Conservation (phyloP, 345 rosid genomes). For the Salix koriyanagi region DNA sequence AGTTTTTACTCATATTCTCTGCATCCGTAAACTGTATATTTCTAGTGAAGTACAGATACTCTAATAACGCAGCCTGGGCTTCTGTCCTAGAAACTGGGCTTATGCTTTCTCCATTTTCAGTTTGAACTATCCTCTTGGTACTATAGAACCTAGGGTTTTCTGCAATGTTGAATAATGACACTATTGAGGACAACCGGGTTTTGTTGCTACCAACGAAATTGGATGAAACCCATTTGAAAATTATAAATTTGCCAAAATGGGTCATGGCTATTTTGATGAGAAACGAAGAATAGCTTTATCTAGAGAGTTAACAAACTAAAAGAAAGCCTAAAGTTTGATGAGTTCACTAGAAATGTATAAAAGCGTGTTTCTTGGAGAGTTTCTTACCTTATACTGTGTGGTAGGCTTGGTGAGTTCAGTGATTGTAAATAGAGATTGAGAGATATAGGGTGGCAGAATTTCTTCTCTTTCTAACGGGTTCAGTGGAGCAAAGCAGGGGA, state of each 20-base stretch:
- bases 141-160: slow-evolving; percentile 45
- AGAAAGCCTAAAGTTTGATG: too few relatives aligned
- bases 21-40: slow-evolving; percentile 54
- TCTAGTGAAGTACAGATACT: slow-evolving; percentile 64
- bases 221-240: slow-evolving; percentile 47
- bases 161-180: slow-evolving; percentile 13
- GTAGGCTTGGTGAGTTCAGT: neutral
- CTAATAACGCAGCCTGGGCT: slow-evolving; percentile 67
- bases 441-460: neutral
- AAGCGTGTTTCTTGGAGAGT: neutral
- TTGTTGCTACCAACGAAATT: slow-evolving; percentile 24
- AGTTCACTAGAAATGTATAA: too few relatives aligned
- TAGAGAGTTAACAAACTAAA: neutral
- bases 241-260: slow-evolving; percentile 32
- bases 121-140: slow-evolving; percentile 7
- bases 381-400: neutral
- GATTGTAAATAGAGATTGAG: neutral
- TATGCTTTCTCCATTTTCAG: slow-evolving; percentile 13
- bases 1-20: slow-evolving; percentile 60
- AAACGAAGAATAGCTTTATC: neutral
- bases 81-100: slow-evolving; percentile 31
- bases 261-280: slow-evolving; percentile 27
- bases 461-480: neutral
- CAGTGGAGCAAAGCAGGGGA: neutral
- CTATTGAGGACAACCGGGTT: slow-evolving; percentile 15